Percentiles rank a stretch among this genome's conserved stretches.
These are phyloP conservation scores for Aspergillus leporis DNA, from an alignment of 495 filamentous ascomycete genomes.

Conservation along the genomic window DNA sequence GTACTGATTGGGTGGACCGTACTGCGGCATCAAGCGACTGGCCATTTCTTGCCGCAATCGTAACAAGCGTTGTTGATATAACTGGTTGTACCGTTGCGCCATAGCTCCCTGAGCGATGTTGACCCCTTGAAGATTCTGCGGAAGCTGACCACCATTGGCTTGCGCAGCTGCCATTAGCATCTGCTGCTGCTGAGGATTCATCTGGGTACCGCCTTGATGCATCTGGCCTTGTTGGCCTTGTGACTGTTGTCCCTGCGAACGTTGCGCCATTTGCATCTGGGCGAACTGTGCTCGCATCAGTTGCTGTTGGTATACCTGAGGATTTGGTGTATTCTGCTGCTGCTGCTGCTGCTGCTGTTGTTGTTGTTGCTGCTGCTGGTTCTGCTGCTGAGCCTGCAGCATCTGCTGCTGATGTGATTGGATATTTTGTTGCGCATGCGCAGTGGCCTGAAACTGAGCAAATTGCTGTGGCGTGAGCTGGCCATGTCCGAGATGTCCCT, in stretches of 20 bases:
- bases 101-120: conserved; percentile 30
- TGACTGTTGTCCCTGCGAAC: conserved; percentile 18
- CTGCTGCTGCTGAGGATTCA: conserved; percentile 43
- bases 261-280: conserved; percentile 42
- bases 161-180: conserved; percentile 45
- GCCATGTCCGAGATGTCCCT: conserved; percentile 42
- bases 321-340: conserved; percentile 37
- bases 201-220: conserved; percentile 36
- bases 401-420: conserved; percentile 47
- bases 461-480: conserved; percentile 50
- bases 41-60: conserved; percentile 43
- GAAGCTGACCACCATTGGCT: conserved; percentile 41
- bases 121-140: conserved; percentile 32
- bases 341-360: conserved; percentile 39
- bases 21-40: conserved; percentile 38
- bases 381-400: conserved; percentile 38
- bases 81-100: conserved; percentile 36
- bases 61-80: conserved; percentile 42
- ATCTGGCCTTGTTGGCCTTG: conserved; percentile 37
- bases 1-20: conserved; percentile 44
- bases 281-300: conserved; percentile 42
- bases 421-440: conserved; percentile 57
- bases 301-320: conserved; percentile 49
- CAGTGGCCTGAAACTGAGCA: conserved; percentile 45
- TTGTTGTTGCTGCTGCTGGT: conserved; percentile 38